Percentiles rank a stretch among this genome's conserved stretches.
These are phyloP conservation scores for Gryganskiella cystojenkinii DNA, from an alignment of 192 early-diverging fungal species.

Conservation along the genomic window DNA sequence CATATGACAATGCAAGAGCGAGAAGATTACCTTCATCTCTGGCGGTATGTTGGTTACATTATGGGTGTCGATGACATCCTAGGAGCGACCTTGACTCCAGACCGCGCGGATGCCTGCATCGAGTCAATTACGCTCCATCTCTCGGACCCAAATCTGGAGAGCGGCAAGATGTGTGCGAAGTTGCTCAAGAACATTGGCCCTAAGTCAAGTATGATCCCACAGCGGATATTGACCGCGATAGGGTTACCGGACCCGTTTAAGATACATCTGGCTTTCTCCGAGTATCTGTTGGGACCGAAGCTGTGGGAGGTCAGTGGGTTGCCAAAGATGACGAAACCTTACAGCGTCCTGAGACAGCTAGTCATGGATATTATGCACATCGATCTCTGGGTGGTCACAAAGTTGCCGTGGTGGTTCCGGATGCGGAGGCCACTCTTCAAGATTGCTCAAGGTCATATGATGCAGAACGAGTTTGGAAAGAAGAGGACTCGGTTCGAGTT, in stretches of 20 bases:
- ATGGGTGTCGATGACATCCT: constrained; percentile 55
- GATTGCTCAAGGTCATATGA: neutral
- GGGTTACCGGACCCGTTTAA: constrained; percentile 13
- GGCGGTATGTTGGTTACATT: constrained; percentile 62
- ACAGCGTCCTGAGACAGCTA: neutral
- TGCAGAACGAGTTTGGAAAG: constrained; percentile 2
- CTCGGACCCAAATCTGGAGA: constrained; percentile 6
- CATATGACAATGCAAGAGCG: constrained; percentile 41
- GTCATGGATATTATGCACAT: neutral
- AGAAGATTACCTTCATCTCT: constrained; percentile 57
- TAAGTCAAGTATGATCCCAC: neutral
- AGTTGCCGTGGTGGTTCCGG: constrained; percentile 14
- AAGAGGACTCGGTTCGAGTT: constrained; percentile 16
- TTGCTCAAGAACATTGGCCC: constrained; percentile 5
- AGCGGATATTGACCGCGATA: neutral
- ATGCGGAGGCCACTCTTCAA: neutral
- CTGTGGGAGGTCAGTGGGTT: constrained; percentile 19
- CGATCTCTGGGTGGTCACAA: constrained; percentile 19
- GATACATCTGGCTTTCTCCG: constrained; percentile 21
- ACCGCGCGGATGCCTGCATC: constrained; percentile 14
- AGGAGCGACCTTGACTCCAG: neutral
- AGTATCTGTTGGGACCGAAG: constrained; percentile 12
- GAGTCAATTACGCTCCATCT: constrained; percentile 34
- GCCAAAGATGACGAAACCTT: neutral
- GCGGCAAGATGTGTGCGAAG: constrained; percentile 6